Evolutionary conservation across 192 early-diverging fungal species (phyloP).

Genomic region (Entomortierella lignicola): DNA sequence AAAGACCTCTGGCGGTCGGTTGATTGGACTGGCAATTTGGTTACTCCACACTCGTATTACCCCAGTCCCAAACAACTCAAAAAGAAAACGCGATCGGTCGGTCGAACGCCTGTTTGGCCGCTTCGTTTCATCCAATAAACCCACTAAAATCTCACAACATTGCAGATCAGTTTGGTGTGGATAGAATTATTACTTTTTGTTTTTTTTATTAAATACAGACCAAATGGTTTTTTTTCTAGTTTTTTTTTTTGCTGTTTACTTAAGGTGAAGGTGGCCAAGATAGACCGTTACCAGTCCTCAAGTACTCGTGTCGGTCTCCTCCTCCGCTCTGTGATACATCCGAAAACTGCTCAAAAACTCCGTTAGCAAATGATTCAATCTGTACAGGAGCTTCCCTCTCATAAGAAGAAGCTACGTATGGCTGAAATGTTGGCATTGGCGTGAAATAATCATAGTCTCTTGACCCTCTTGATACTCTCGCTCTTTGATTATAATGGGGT

Average conservation of each 20-base stretch:
- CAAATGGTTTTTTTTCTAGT: too few species aligned
- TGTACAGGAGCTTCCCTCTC: too few species aligned
- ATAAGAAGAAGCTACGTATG: too few species aligned
- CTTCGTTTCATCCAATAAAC: background rate
- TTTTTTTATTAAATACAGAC: too few species aligned
- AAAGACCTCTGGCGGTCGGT: background rate
- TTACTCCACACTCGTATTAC: too few species aligned
- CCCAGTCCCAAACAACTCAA: background rate
- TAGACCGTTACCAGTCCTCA: slow-evolving; percentile 18
- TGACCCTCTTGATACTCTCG: too few species aligned
- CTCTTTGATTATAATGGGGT: too few species aligned
- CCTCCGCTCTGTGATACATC: slow-evolving; percentile 28
- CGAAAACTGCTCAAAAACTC: slow-evolving; percentile 4
- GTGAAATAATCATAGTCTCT: too few species aligned
- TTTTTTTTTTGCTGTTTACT: too few species aligned
- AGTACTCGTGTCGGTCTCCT: slow-evolving; percentile 32
- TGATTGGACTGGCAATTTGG: too few species aligned
- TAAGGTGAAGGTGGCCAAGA: slow-evolving; percentile 17
- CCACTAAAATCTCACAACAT: background rate
- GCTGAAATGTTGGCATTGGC: too few species aligned
- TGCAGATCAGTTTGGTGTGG: background rate
- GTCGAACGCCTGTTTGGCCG: slow-evolving; percentile 18
- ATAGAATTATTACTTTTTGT: background rate
- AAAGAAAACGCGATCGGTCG: slow-evolving; percentile 23
- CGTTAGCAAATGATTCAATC: slow-evolving; percentile 1